These are phyloP conservation scores for Lactarius quietus DNA, from an alignment of 768 basidiomycete genomes.

Conservation along the genomic window DNA sequence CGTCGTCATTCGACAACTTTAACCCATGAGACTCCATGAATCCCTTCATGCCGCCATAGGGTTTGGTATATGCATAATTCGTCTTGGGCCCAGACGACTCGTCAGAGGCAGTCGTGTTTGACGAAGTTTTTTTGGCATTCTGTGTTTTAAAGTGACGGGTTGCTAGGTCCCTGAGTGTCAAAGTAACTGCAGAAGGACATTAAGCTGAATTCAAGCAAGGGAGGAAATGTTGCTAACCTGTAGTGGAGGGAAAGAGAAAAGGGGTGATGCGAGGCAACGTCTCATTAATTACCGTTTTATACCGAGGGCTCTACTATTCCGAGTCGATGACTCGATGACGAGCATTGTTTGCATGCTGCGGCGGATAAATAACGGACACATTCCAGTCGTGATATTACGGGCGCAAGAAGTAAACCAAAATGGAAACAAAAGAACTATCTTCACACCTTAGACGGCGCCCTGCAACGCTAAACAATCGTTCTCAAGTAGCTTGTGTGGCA, in stretches of 20 bases:
- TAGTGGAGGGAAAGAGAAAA: background rate
- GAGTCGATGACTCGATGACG: background rate
- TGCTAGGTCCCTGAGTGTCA: background rate
- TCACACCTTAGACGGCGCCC: background rate
- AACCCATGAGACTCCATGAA: conserved; percentile 25
- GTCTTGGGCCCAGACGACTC: background rate
- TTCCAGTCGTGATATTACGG: too few species aligned
- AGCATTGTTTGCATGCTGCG: background rate
- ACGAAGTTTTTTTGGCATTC: conserved; percentile 5
- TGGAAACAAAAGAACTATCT: background rate
- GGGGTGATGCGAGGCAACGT: background rate
- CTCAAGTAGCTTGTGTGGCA: background rate
- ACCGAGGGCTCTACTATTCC: too few species aligned
- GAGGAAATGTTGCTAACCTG: background rate
- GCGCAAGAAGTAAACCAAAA: background rate
- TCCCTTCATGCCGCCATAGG: conserved; percentile 22
- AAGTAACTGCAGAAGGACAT: background rate
- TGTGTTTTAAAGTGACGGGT: background rate
- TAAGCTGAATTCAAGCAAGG: background rate
- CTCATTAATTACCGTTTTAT: too few species aligned
- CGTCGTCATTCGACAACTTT: conserved; percentile 25
- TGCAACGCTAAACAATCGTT: background rate
- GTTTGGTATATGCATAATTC: conserved; percentile 6
- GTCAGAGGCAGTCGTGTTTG: background rate
- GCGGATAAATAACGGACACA: background rate